Evolutionary conservation across 2,329 filamentous ascomycete genomes (phyloP).

Genomic region (Fusarium vanettenii): DNA sequence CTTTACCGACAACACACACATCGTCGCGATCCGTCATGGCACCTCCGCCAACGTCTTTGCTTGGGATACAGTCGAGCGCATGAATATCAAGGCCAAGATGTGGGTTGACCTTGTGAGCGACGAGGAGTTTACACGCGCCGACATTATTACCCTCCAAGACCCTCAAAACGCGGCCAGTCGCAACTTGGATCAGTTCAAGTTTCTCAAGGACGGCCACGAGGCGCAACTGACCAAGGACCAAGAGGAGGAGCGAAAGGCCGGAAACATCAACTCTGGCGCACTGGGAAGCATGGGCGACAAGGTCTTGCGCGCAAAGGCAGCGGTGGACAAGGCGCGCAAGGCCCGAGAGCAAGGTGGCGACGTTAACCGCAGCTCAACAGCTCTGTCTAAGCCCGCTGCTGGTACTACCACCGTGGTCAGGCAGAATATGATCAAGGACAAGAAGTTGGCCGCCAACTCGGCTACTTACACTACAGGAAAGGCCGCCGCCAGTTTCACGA

Average conservation of each 20-base stretch:
- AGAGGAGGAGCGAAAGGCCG: slow-evolving; percentile 72
- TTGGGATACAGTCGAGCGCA: slow-evolving; percentile 92
- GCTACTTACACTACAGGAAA: slow-evolving; percentile 90
- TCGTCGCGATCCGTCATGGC: slow-evolving; percentile 84
- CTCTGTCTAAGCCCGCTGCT: slow-evolving; percentile 51
- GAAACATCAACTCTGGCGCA: slow-evolving; percentile 81
- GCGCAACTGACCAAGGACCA: slow-evolving; percentile 77
- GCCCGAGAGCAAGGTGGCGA: slow-evolving; percentile 73
- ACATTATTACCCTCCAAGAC: slow-evolving; percentile 97
- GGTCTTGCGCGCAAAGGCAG: slow-evolving; percentile 90
- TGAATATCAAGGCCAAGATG: slow-evolving; percentile 97
- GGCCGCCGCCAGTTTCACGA: slow-evolving; percentile 94
- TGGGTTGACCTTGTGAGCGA: slow-evolving; percentile 94
- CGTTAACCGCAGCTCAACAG: slow-evolving; percentile 64
- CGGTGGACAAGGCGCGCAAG: slow-evolving; percentile 88
- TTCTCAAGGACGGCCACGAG: slow-evolving; percentile 83
- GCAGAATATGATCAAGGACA: slow-evolving; percentile 61
- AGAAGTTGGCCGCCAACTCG: slow-evolving; percentile 80
- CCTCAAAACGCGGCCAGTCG: slow-evolving; percentile 88
- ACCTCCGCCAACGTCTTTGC: slow-evolving; percentile 95
- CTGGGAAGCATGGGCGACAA: slow-evolving; percentile 84
- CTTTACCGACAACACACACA: slow-evolving; percentile 97
- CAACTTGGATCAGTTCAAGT: slow-evolving; percentile 89
- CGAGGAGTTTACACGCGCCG: slow-evolving; percentile 84
- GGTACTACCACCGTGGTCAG: slow-evolving; percentile 38